Evolutionary conservation across 441 rosid genomes (phyloP), one percentile per base, ranked within the genome.

Genomic region (Aquilaria agallochum): DNA sequence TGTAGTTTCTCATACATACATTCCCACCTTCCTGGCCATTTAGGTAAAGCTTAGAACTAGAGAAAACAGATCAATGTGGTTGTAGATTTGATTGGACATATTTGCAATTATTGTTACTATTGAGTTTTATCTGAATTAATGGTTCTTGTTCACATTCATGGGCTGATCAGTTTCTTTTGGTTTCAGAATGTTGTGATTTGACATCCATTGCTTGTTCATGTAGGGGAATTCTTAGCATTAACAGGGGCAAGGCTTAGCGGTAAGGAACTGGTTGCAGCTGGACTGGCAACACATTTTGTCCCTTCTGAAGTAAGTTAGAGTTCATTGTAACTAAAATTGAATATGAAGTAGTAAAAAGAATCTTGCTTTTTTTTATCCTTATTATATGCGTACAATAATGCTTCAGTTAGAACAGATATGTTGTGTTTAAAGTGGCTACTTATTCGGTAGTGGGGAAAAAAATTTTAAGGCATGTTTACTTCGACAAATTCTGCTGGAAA

Each of bases 241-340:
- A 85, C 98, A 3, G 96, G 98, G 1, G 87, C 92, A 13, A 85
- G 93, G 73, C 78, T 92, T 67, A 86, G 70, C 52, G 92, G 96
- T 15, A 87, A 83, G 78, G 98, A 92, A 70, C 71, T 92, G 75
- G 83, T 89, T 53, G 81, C 76, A n/a, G 73, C 77, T 77, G 89
- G 93, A 62, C 69, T 92, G 60, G 98, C 92, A 15, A 85, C 98
- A n/a, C 96, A 92, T 75, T 92, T 84, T 74, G 95, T 92, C 59
- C 90, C 90, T 55, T 82, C 89, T 46, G 79, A 68, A 82, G 98
- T 89, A 55, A 74, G 81, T 69, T 56, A 42, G 44, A 33, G 31
- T 60, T 46, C 20, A 6, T n/a, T 58, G 53, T 27, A 1, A 53
- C 49, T 58, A 32, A 50, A 14, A 53, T 42, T 31, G 32, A 20